phyloP scores from a whole-genome alignment of 331 rosid species.

The Quercus tomentella region DNA sequence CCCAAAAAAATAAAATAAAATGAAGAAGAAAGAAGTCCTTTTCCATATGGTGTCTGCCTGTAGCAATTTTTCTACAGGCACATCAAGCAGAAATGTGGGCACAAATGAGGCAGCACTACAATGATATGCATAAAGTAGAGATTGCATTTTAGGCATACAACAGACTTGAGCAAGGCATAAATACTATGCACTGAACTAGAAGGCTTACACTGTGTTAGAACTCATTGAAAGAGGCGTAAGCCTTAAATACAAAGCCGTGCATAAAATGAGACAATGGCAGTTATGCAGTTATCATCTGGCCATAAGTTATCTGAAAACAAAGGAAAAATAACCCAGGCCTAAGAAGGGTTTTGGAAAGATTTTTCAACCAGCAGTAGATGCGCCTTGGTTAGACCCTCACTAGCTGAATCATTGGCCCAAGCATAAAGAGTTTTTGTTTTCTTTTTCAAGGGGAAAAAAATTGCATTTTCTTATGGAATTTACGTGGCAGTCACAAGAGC shows the following conservation, averaged over 20 bases:
- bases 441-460: slow-evolving; percentile 11
- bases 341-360: too few species aligned
- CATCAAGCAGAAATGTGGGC: too few species aligned
- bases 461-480: slow-evolving; percentile 53
- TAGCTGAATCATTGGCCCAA: too few species aligned
- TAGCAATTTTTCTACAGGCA: too few species aligned
- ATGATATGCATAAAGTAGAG: not conserved
- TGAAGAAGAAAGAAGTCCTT: too few species aligned
- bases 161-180: not conserved
- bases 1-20: too few species aligned
- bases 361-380: too few species aligned
- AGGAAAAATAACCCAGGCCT: not conserved
- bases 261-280: not conserved
- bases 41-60: too few species aligned
- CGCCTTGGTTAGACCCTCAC: too few species aligned
- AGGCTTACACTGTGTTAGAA: not conserved
- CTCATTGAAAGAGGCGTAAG: not conserved
- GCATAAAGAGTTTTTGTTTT: too few species aligned
- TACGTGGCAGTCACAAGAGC: slow-evolving; percentile 65
- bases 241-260: not conserved
- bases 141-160: not conserved
- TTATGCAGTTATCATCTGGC: not conserved
- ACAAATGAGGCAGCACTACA: not conserved
- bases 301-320: not conserved
- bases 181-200: not conserved